Evolutionary conservation across 306 rosid genomes (phyloP).

Genomic region (Lotus japonicus): DNA sequence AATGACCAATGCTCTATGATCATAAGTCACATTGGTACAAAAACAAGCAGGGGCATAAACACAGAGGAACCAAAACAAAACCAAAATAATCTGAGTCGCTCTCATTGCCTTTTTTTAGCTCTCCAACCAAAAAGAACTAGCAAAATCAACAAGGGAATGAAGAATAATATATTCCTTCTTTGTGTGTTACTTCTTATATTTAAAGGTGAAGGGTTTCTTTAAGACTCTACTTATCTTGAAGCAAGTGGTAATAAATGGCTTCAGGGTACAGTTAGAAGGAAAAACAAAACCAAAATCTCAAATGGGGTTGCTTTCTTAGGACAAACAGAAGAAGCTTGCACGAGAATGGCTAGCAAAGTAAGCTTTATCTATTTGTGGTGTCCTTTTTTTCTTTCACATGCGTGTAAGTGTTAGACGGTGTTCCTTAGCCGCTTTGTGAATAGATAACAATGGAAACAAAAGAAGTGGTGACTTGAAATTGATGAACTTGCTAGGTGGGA

Average conservation of each 20-base stretch:
- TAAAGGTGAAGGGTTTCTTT: not conserved
- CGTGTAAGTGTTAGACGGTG: constrained; percentile 6
- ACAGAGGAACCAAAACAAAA: constrained; percentile 35
- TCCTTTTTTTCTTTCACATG: not conserved
- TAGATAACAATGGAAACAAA: not conserved
- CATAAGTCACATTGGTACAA: constrained; percentile 65
- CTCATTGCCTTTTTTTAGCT: constrained; percentile 33
- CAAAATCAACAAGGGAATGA: not conserved
- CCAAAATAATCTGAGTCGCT: constrained; percentile 18
- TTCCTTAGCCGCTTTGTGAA: constrained; percentile 40
- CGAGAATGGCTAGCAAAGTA: constrained; percentile 10
- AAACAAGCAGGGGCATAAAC: constrained; percentile 30
- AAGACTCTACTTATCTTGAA: constrained; percentile 15
- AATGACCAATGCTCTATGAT: constrained; percentile 73
- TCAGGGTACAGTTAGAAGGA: not conserved
- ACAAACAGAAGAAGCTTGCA: constrained; percentile 3
- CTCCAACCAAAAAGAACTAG: not conserved
- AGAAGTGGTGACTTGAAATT: not conserved
- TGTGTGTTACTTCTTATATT: not conserved
- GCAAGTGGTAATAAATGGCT: constrained; percentile 4
- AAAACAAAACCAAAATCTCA: not conserved
- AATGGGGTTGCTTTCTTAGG: constrained; percentile 18
- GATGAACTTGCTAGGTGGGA: constrained; percentile 16
- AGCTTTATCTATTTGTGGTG: not conserved
- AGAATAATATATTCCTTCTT: constrained; percentile 17